Percentiles rank a stretch among this genome's conserved stretches.
Conservation (phyloP, 805 yeast genomes). For the Metschnikowia arizonensis region DNA sequence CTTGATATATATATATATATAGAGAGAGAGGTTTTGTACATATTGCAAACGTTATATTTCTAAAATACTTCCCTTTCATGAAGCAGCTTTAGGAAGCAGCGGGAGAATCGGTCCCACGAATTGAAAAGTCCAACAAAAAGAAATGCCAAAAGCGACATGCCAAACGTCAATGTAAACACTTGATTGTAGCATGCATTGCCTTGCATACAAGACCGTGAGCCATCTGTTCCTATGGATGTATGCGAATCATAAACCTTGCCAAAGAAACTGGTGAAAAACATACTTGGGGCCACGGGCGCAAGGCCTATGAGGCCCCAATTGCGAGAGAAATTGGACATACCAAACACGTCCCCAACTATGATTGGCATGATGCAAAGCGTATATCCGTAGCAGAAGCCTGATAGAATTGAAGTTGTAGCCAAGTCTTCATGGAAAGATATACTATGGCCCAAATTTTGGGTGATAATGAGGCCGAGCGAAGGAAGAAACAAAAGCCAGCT, state of each 20-base stretch:
- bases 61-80: background rate
- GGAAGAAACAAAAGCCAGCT: slow-evolving; percentile 56
- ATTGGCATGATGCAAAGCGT: slow-evolving; percentile 71
- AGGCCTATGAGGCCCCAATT: slow-evolving; percentile 72
- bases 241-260: slow-evolving; percentile 59
- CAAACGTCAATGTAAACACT: slow-evolving; percentile 39
- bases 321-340: slow-evolving; percentile 60
- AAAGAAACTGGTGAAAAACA: slow-evolving; percentile 56
- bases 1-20: background rate
- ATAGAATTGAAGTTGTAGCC: slow-evolving; percentile 49
- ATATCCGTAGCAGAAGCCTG: slow-evolving; percentile 71
- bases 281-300: slow-evolving; percentile 62
- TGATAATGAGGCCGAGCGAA: slow-evolving; percentile 39
- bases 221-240: slow-evolving; percentile 18
- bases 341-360: slow-evolving; percentile 71
- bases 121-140: slow-evolving; percentile 17
- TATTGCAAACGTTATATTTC: background rate
- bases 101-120: slow-evolving; percentile 10
- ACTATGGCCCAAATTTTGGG: slow-evolving; percentile 48
- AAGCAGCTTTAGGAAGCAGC: background rate
- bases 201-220: slow-evolving; percentile 22
- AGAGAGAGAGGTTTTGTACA: too few relatives aligned
- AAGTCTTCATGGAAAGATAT: slow-evolving; percentile 34
- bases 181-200: slow-evolving; percentile 36
- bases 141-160: slow-evolving; percentile 28